Conservation (phyloP, 2,329 filamentous ascomycete genomes). For the Xylariales sp. region DNA sequence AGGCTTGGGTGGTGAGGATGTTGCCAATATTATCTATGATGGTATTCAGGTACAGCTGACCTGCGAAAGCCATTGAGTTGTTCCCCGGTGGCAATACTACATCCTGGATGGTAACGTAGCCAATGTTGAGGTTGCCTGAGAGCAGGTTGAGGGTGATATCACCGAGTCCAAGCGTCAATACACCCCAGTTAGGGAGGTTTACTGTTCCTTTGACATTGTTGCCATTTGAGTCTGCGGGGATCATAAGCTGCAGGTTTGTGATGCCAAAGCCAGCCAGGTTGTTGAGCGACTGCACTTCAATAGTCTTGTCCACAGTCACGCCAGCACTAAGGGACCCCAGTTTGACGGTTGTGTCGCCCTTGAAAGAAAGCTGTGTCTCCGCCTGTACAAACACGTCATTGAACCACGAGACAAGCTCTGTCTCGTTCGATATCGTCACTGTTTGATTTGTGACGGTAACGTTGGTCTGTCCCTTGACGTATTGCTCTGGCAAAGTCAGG, state of each 20-base stretch:
- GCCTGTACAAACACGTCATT: constrained; percentile 32
- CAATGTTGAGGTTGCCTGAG: constrained; percentile 33
- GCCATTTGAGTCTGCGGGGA: constrained; percentile 30
- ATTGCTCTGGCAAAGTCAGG: constrained; percentile 25
- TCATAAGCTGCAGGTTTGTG: constrained; percentile 27
- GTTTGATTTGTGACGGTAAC: constrained; percentile 29
- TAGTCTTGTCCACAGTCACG: constrained; percentile 34
- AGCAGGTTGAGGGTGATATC: constrained; percentile 41
- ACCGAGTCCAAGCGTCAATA: constrained; percentile 37
- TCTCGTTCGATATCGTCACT: constrained; percentile 30
- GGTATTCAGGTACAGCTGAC: constrained; percentile 34
- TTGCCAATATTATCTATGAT: constrained; percentile 35
- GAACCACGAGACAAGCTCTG: constrained; percentile 35
- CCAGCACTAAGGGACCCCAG: constrained; percentile 33
- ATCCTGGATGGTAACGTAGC: constrained; percentile 32
- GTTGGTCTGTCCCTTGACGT: constrained; percentile 30
- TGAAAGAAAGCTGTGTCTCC: constrained; percentile 29
- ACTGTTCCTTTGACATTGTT: constrained; percentile 37
- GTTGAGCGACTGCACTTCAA: constrained; percentile 33
- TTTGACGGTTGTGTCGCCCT: constrained; percentile 30
- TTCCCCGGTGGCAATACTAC: constrained; percentile 36
- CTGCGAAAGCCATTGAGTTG: constrained; percentile 34
- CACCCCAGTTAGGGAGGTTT: constrained; percentile 39
- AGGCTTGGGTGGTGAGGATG: constrained; percentile 32
- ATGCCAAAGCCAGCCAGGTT: constrained; percentile 34